Evolutionary conservation across 2,329 filamentous ascomycete species (phyloP).

Genomic region (Macroventuria anomochaeta): DNA sequence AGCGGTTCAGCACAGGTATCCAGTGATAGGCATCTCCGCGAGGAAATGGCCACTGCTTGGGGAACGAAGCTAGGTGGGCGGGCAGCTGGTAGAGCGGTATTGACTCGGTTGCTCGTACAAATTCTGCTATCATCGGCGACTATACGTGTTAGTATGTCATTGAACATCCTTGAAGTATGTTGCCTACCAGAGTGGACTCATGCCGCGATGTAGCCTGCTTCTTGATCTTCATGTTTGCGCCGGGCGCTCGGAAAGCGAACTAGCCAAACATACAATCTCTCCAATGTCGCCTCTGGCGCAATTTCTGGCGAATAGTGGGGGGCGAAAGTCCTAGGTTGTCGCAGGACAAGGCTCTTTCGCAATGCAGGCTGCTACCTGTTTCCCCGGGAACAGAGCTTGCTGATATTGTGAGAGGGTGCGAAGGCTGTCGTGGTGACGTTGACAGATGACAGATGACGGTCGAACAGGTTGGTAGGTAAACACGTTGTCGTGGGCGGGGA

Average conservation of each 20-base stretch:
- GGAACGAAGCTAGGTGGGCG: conserved; percentile 77
- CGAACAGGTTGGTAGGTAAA: neutral
- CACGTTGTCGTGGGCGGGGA: conserved; percentile 8
- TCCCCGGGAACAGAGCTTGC: neutral
- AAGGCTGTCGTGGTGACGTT: neutral
- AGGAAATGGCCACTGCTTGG: conserved; percentile 91
- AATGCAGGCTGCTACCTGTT: conserved; percentile 1
- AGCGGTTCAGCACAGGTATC: conserved; percentile 92
- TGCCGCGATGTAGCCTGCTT: conserved; percentile 62
- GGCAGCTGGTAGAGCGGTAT: conserved; percentile 78
- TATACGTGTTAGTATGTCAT: conserved; percentile 50
- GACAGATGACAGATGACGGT: neutral
- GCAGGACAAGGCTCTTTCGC: conserved; percentile 1
- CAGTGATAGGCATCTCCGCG: conserved; percentile 97
- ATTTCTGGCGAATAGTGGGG: neutral
- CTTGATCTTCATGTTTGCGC: conserved; percentile 61
- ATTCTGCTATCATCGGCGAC: conserved; percentile 87
- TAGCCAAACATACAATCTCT: conserved; percentile 44
- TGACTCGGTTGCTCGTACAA: conserved; percentile 73
- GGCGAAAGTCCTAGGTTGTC: neutral
- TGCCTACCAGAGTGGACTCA: conserved; percentile 58
- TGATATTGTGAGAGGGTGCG: neutral
- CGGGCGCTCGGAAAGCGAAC: conserved; percentile 45
- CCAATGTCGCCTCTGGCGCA: conserved; percentile 10
- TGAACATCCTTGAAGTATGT: neutral